Evolutionary conservation across 305 asterid species (phyloP).

Genomic region (Ilex paraguariensis): DNA sequence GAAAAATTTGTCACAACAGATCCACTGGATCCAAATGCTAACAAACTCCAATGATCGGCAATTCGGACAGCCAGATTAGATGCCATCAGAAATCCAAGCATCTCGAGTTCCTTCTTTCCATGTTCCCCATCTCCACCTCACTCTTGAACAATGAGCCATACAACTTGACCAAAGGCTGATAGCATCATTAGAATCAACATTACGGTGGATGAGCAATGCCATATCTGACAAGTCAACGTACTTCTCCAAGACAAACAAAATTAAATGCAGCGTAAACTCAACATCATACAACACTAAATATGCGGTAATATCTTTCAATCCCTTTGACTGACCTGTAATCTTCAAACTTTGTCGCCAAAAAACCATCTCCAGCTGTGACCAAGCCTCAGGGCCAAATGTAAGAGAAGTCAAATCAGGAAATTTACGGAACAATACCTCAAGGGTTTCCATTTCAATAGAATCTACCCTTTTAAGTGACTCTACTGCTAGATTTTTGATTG

Average conservation of each 20-base stretch:
- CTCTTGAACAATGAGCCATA: constrained; percentile 31
- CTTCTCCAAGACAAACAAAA: constrained; percentile 40
- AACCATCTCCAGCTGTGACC: constrained; percentile 53
- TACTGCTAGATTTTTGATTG: constrained; percentile 40
- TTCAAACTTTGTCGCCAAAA: constrained; percentile 28
- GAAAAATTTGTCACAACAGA: no score
- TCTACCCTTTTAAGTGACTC: constrained; percentile 38
- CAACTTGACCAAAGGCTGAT: constrained; percentile 50
- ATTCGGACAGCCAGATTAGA: constrained; percentile 4
- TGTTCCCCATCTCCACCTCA: constrained; percentile 83
- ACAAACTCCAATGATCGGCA: no score
- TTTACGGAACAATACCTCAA: constrained; percentile 35
- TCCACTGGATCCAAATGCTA: no score
- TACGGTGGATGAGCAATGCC: constrained; percentile 50
- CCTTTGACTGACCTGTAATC: constrained; percentile 32
- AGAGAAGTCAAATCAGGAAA: constrained; percentile 53
- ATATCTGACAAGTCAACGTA: constrained; percentile 39
- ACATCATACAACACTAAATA: constrained; percentile 54
- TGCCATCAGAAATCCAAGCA: constrained; percentile 46
- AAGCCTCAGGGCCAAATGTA: constrained; percentile 48
- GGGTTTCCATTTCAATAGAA: constrained; percentile 31
- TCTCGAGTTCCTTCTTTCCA: constrained; percentile 69
- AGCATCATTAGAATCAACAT: constrained; percentile 54
- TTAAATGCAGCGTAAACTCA: constrained; percentile 44
- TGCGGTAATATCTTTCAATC: constrained; percentile 47